Evolutionary conservation across 2,329 filamentous ascomycete species (phyloP).

Genomic region (Hypoxylon sp.): DNA sequence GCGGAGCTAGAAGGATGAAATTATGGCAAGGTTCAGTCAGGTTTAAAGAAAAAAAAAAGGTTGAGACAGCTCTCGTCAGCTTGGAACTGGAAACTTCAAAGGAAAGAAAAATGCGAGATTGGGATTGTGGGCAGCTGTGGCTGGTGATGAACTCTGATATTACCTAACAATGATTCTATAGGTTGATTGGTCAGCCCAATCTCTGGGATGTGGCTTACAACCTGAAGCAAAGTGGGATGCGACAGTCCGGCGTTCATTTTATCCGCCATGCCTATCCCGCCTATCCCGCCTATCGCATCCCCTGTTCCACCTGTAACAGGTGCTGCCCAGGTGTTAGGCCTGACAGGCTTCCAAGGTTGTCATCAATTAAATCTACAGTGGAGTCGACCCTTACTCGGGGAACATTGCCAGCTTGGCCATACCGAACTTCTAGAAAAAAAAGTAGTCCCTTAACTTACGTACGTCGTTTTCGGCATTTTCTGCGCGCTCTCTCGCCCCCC

Average conservation of each 20-base stretch:
- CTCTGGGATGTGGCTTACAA: background rate
- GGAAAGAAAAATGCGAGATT: slow-evolving; percentile 7
- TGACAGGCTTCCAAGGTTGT: background rate
- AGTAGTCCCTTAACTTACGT: slow-evolving; percentile 19
- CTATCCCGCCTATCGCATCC: background rate
- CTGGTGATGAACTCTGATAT: slow-evolving; percentile 1
- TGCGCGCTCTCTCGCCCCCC: slow-evolving; percentile 24
- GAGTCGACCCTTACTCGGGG: slow-evolving; percentile 33
- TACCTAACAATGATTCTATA: background rate
- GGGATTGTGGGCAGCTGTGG: slow-evolving; percentile 11
- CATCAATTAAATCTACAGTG: slow-evolving; percentile 39
- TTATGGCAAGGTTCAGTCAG: background rate
- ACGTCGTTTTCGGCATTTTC: slow-evolving; percentile 14
- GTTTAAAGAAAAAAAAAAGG: slow-evolving; percentile 13
- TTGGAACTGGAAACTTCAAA: slow-evolving; percentile 10
- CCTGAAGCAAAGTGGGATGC: background rate
- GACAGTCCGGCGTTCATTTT: slow-evolving; percentile 24
- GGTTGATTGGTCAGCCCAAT: background rate
- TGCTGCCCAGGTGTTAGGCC: background rate
- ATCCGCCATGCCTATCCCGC: slow-evolving; percentile 15
- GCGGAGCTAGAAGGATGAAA: background rate
- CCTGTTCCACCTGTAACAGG: slow-evolving; percentile 27
- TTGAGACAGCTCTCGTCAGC: slow-evolving; percentile 36
- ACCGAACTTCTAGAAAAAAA: slow-evolving; percentile 34
- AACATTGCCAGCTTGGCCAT: slow-evolving; percentile 45